phyloP scores from a whole-genome alignment of 441 rosid genomes.

The Flueggea neowawraea region DNA sequence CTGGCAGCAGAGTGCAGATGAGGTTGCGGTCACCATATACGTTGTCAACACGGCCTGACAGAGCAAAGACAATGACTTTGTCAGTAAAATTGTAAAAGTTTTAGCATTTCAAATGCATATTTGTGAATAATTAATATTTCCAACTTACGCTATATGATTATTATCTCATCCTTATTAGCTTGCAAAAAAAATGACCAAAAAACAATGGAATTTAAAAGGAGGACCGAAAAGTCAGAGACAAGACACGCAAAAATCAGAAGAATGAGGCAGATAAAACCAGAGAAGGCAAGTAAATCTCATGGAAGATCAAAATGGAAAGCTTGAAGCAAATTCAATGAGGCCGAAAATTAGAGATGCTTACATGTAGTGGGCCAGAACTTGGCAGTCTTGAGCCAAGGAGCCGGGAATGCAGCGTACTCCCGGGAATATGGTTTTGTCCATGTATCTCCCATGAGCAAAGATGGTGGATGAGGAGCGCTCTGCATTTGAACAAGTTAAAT shows the following conservation, averaged over 20 bases:
- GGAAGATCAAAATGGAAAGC: neutral
- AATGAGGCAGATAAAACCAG: too few species aligned
- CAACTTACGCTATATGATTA: too few species aligned
- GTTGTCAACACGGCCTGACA: conserved; percentile 85
- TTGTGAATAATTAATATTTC: too few species aligned
- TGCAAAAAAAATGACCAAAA: too few species aligned
- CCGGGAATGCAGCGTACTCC: conserved; percentile 94
- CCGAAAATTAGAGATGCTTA: conserved; percentile 10
- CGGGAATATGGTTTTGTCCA: conserved; percentile 91
- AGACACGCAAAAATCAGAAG: too few species aligned
- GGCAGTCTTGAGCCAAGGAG: conserved; percentile 82
- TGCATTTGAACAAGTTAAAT: conserved; percentile 29
- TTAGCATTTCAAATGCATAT: too few species aligned
- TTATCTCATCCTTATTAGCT: too few species aligned
- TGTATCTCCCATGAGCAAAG: conserved; percentile 93
- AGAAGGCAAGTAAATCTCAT: neutral
- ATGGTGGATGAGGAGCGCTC: conserved; percentile 98
- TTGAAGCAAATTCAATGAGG: neutral
- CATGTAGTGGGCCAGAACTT: conserved; percentile 99
- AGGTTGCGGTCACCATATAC: conserved; percentile 97
- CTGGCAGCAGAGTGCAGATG: conserved; percentile 77
- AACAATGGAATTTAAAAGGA: too few species aligned
- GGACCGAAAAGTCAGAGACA: too few species aligned
- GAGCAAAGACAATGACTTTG: too few species aligned
- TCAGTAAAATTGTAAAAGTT: too few species aligned